Conservation (phyloP, 169 alveolate genomes). For the Eimeria acervulina region DNA sequence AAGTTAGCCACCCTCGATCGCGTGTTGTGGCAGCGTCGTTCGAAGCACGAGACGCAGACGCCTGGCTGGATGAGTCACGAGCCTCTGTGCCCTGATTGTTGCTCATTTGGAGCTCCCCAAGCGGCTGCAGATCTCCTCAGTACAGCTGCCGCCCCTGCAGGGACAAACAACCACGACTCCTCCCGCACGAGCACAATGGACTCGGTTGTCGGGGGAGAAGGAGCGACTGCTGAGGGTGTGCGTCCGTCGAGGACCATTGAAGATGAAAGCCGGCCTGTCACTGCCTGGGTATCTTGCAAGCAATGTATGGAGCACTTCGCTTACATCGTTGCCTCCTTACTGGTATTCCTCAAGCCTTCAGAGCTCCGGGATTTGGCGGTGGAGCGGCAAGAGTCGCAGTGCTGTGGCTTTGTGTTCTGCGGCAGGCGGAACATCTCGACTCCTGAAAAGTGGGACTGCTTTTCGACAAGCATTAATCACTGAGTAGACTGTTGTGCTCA, state of each 20-base stretch:
- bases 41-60: constrained; percentile 75
- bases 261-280: constrained; percentile 72
- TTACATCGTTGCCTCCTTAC: constrained; percentile 55
- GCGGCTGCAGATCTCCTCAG: constrained; percentile 27
- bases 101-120: constrained; percentile 39
- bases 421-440: constrained; percentile 66
- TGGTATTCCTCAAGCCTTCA: constrained; percentile 64
- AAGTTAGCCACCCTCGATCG: constrained; percentile 75
- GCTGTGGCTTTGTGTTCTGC: constrained; percentile 77
- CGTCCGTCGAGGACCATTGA: constrained; percentile 20
- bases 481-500: neutral
- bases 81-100: constrained; percentile 58
- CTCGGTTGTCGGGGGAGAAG: constrained; percentile 54
- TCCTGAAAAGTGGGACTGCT: constrained; percentile 53
- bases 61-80: constrained; percentile 76
- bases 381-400: constrained; percentile 64
- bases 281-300: constrained; percentile 67
- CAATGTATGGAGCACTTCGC: constrained; percentile 75
- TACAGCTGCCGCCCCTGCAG: neutral
- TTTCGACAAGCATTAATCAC: neutral
- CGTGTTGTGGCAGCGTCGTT: constrained; percentile 75
- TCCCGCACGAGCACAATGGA: constrained; percentile 75
- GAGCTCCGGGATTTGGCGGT: constrained; percentile 70
- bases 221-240: neutral
- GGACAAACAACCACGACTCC: constrained; percentile 30